Base-by-base conservation (phyloP, 805 yeast genomes). In the Komagataella mondaviorum region DNA sequence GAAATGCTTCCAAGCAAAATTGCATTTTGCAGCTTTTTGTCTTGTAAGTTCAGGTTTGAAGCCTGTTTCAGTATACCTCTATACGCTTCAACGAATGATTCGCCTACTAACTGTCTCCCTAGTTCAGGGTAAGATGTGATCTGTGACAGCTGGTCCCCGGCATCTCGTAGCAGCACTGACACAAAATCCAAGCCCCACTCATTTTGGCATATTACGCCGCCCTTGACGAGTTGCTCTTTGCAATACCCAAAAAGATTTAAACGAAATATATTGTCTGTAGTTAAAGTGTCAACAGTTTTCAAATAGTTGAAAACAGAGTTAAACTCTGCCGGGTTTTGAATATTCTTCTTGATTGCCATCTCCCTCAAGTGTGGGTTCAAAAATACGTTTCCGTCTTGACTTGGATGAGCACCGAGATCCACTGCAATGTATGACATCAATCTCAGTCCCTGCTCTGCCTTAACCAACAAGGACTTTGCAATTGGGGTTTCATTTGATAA, bases 231-330 rank as follows among this genome's bases (percentile, higher is more conserved):
- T 43, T 68, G 69, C 4, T 59, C 51, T 30, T 77, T 71, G 59
- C 83, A 76, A 61, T 71, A 79, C 1, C 82, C 80, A 48, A 69
- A 60, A 50, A 68, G 68, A 58, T 71, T 76, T 55, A 78, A 66
- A 45, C 67, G 65, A 58, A 66, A 78, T 4, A 67, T 51, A 43
- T 73, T 73, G 45, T 65, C 63, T 23, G 66, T 63, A 17, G 73
- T 69, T 55, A 75, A 72, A 0, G 79, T 71, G 57, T 74, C 77
- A 48, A 76, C 67, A 4, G 65, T 67, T 23, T 67, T 60, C 30
- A 55, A 50, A 46, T 64, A 63, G 48, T 30, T 30, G 14, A 30
- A 30, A 48, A 60, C 59, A 16, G 55, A 49, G 20, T 45, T 23
- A 3, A 12, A 22, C 14, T 22, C 48, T 8, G 36, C 24, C 6